A percentile compares a stretch with the other conserved stretches of the same genome.
These are phyloP conservation scores for Ampelomyces quisqualis DNA, from an alignment of 2,329 filamentous ascomycete species.

Conservation along the genomic window DNA sequence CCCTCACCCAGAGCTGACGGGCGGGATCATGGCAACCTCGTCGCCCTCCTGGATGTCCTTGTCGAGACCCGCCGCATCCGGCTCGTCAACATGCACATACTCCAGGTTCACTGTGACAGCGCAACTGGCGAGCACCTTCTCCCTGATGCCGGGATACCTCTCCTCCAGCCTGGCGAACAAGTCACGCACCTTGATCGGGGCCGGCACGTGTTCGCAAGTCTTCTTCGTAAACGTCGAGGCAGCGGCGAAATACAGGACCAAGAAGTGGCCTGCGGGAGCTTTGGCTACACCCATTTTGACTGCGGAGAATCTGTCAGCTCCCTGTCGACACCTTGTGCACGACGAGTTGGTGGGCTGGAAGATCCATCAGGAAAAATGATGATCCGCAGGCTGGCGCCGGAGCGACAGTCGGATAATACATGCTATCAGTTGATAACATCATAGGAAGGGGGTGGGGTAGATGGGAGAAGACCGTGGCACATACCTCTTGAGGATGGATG, in stretches of 20 bases:
- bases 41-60: constrained; percentile 68
- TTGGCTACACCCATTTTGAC: constrained; percentile 46
- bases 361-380: constrained; percentile 36
- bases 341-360: no score
- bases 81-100: constrained; percentile 71
- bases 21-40: constrained; percentile 84
- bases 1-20: constrained; percentile 78
- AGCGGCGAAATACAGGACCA: constrained; percentile 77
- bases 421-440: constrained; percentile 48
- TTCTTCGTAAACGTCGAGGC: constrained; percentile 71
- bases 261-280: constrained; percentile 67
- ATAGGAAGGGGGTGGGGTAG: constrained; percentile 16
- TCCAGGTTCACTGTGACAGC: constrained; percentile 78
- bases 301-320: no score
- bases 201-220: constrained; percentile 64
- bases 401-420: constrained; percentile 52
- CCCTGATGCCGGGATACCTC: constrained; percentile 67
- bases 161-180: constrained; percentile 70
- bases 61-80: constrained; percentile 48
- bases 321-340: no score
- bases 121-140: constrained; percentile 69
- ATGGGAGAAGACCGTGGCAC: constrained; percentile 4
- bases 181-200: constrained; percentile 62
- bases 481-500: constrained; percentile 19
- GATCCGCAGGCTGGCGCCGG: constrained; percentile 35